Percentiles rank a stretch among this genome's conserved stretches.
Conservation (phyloP, 2,329 filamentous ascomycete genomes). For the Thermoascus crustaceus region DNA sequence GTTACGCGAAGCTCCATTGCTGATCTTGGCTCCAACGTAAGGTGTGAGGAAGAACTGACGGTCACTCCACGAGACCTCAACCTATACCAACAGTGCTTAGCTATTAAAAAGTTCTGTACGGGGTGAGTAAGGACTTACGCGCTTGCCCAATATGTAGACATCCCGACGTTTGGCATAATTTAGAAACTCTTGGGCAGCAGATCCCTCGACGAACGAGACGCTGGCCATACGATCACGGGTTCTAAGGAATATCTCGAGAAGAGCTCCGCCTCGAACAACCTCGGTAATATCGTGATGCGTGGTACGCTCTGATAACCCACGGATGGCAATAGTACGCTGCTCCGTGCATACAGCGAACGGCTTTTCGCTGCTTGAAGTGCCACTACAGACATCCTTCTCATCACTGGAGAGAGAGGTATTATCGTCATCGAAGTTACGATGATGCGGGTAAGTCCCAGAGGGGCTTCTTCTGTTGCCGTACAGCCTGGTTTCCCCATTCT, state of each 20-base stretch:
- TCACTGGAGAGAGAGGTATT: slow-evolving; percentile 17
- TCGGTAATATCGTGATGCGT: slow-evolving; percentile 59
- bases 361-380: slow-evolving; percentile 12
- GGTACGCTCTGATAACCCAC: slow-evolving; percentile 52
- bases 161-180: slow-evolving; percentile 56
- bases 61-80: slow-evolving; percentile 62
- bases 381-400: slow-evolving; percentile 18
- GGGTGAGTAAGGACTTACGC: slow-evolving; percentile 43
- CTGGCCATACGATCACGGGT: slow-evolving; percentile 51
- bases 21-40: slow-evolving; percentile 58
- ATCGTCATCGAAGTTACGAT: slow-evolving; percentile 17
- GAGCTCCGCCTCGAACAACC: slow-evolving; percentile 59
- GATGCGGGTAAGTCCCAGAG: slow-evolving; percentile 5
- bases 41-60: slow-evolving; percentile 59
- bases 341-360: slow-evolving; percentile 10
- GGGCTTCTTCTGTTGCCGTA: not conserved
- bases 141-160: slow-evolving; percentile 60
- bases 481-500: not conserved
- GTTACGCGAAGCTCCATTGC: slow-evolving; percentile 62
- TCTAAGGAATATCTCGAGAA: slow-evolving; percentile 62
- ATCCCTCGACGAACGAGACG: slow-evolving; percentile 61
- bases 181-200: slow-evolving; percentile 57
- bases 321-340: slow-evolving; percentile 45
- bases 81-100: slow-evolving; percentile 37
- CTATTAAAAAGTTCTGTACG: slow-evolving; percentile 4